These are phyloP conservation scores for Metarhizium sp. DNA, from an alignment of 2,329 filamentous ascomycete genomes.

Conservation along the genomic window DNA sequence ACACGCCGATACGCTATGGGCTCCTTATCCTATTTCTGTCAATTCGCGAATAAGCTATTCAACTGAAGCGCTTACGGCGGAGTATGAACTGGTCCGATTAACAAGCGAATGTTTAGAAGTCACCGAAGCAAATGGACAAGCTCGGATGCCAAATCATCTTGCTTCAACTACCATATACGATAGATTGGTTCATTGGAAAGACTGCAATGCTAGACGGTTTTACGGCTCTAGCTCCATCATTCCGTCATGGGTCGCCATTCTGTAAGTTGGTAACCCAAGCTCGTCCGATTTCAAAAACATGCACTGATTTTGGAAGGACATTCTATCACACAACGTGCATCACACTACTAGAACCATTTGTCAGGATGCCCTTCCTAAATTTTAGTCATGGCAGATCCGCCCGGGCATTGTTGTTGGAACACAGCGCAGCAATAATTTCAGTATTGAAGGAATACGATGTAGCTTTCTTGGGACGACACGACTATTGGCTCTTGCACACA, in stretches of 20 bases:
- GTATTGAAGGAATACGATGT: conserved; percentile 16
- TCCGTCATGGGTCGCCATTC: conserved; percentile 4
- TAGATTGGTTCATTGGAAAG: neutral
- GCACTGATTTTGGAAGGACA: neutral
- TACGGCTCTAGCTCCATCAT: conserved; percentile 1
- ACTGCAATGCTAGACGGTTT: neutral
- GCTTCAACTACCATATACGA: conserved; percentile 3
- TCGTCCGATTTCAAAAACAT: too few species aligned
- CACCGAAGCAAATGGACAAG: neutral
- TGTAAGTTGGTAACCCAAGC: conserved; percentile 1
- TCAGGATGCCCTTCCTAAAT: neutral
- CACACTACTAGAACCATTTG: conserved; percentile 6
- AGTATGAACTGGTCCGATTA: conserved; percentile 4
- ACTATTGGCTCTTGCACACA: conserved; percentile 11
- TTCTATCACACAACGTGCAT: conserved; percentile 7
- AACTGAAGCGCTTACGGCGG: neutral
- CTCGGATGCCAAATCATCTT: conserved; percentile 1
- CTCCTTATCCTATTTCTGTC: conserved; percentile 5
- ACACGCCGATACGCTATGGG: conserved; percentile 3
- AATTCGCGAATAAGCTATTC: conserved; percentile 1
- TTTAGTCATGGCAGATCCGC: conserved; percentile 1
- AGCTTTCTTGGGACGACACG: conserved; percentile 13
- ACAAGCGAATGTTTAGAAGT: conserved; percentile 1
- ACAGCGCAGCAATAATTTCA: conserved; percentile 10
- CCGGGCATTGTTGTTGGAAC: conserved; percentile 1